A percentile compares a stretch with the other conserved stretches of the same genome.
These are phyloP conservation scores for Xylaria sp. DNA, from an alignment of 2,329 filamentous ascomycete genomes.

Conservation along the genomic window DNA sequence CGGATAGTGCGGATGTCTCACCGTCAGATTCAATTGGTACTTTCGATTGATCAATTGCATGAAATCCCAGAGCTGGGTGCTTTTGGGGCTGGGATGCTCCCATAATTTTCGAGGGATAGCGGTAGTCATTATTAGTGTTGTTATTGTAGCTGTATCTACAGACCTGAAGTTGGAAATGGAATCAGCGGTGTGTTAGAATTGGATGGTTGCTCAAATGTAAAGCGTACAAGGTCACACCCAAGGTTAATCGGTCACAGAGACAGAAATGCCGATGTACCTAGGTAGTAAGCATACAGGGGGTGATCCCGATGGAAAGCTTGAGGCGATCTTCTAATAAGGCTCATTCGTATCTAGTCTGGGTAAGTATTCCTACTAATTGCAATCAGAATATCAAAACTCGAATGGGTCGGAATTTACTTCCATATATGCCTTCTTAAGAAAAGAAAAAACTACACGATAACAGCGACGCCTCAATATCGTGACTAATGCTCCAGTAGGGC, in stretches of 20 bases:
- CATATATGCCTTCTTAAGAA: too few relatives aligned
- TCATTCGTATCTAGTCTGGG: background rate
- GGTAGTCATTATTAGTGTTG: conserved; percentile 33
- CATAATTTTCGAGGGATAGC: conserved; percentile 70
- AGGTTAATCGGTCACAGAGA: background rate
- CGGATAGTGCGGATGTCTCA: conserved; percentile 46
- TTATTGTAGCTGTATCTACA: background rate
- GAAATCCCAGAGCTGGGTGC: conserved; percentile 73
- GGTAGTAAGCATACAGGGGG: background rate
- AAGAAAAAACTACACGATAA: too few relatives aligned
- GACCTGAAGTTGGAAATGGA: background rate
- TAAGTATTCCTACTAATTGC: background rate
- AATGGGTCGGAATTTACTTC: background rate
- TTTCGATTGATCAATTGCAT: conserved; percentile 72
- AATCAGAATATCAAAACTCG: background rate
- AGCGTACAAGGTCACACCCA: background rate
- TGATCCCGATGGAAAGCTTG: background rate
- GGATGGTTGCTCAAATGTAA: background rate
- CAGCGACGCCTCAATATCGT: background rate
- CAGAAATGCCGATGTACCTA: background rate
- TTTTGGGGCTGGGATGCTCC: conserved; percentile 71
- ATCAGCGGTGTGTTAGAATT: background rate
- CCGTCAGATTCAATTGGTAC: conserved; percentile 66
- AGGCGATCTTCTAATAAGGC: background rate
- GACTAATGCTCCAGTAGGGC: background rate